These are phyloP conservation scores for Dianthus caryophyllus DNA, from an alignment of 148 eudicot species.

Conservation along the genomic window DNA sequence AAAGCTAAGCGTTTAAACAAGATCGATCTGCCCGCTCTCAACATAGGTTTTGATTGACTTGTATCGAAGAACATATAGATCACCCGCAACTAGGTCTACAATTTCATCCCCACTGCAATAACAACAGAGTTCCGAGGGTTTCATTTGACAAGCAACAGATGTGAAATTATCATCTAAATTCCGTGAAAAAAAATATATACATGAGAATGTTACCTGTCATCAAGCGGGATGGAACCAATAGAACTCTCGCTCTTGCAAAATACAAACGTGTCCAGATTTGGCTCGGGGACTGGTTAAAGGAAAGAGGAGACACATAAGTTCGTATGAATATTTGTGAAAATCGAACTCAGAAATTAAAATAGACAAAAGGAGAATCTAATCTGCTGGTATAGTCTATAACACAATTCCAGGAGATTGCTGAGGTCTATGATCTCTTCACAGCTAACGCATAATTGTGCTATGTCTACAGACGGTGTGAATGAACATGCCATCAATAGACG, in stretches of 20 bases:
- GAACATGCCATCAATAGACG: too few species aligned
- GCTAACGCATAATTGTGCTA: neutral
- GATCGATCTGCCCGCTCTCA: slow-evolving; percentile 67
- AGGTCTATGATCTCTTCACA: too few species aligned
- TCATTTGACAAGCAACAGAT: neutral
- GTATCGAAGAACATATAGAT: slow-evolving; percentile 79
- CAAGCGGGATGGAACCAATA: slow-evolving; percentile 78
- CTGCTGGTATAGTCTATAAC: too few species aligned
- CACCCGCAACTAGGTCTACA: slow-evolving; percentile 70
- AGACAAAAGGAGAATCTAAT: too few species aligned
- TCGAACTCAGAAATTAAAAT: neutral
- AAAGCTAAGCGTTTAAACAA: slow-evolving; percentile 41
- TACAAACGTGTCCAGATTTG: slow-evolving; percentile 64
- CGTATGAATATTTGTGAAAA: too few species aligned
- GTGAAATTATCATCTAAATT: neutral
- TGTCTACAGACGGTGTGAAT: too few species aligned
- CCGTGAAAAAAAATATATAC: neutral
- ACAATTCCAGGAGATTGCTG: too few species aligned
- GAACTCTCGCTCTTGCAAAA: slow-evolving; percentile 72
- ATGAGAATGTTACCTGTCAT: slow-evolving; percentile 49
- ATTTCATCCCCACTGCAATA: slow-evolving; percentile 70
- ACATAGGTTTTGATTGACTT: slow-evolving; percentile 73
- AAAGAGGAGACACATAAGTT: neutral
- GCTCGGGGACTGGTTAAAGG: slow-evolving; percentile 54
- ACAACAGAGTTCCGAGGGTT: neutral